phyloP scores from a whole-genome alignment of 2,329 filamentous ascomycete genomes.

The Diaporthe eres region DNA sequence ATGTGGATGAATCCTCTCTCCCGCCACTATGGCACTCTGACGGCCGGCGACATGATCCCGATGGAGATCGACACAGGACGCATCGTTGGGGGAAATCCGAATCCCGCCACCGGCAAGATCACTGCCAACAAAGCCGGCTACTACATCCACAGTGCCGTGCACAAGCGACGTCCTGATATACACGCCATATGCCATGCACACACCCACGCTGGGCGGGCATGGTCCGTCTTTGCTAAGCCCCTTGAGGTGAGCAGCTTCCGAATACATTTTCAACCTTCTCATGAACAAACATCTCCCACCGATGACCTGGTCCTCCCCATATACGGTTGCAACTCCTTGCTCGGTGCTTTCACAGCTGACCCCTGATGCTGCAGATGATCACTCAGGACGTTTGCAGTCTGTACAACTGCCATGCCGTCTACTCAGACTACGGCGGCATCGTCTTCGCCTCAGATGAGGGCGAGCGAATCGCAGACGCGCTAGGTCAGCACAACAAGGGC shows the following conservation, averaged over 20 bases:
- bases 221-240: conserved; percentile 74
- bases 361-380: conserved; percentile 63
- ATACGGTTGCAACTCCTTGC: no score
- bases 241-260: conserved; percentile 59
- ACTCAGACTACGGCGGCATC: conserved; percentile 69
- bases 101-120: conserved; percentile 54
- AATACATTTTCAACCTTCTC: no score
- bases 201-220: conserved; percentile 76
- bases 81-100: conserved; percentile 73
- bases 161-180: conserved; percentile 75
- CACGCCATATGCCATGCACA: conserved; percentile 79
- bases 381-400: conserved; percentile 77
- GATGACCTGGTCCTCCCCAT: no score
- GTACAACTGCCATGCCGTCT: conserved; percentile 73
- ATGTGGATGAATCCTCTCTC: conserved; percentile 82
- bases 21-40: conserved; percentile 76
- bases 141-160: conserved; percentile 77
- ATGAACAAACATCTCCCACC: no score
- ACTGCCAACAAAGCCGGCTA: conserved; percentile 78
- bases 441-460: conserved; percentile 76
- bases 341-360: no score
- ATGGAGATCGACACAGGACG: conserved; percentile 70
- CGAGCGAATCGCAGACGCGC: conserved; percentile 71
- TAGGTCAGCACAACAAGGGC: conserved; percentile 71
- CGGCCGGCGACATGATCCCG: conserved; percentile 77